A percentile compares a stretch with the other conserved stretches of the same genome.
phyloP scores from a whole-genome alignment of 2,329 filamentous ascomycete species.

The Verticillium isaacii region DNA sequence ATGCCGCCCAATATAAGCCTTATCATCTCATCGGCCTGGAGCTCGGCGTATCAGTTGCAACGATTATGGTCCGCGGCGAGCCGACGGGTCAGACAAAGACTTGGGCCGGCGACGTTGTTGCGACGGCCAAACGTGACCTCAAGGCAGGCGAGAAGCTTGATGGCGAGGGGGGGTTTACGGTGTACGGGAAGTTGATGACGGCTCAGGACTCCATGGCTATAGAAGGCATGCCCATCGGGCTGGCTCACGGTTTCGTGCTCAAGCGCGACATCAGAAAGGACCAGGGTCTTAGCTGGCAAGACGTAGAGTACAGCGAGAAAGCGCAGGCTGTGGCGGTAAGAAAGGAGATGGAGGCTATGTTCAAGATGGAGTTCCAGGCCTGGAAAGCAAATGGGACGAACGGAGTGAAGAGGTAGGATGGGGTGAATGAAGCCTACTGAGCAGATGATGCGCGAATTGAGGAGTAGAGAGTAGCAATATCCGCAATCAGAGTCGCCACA shows the following conservation, averaged over 20 bases:
- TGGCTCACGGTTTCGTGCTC: constrained; percentile 35
- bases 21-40: constrained; percentile 43
- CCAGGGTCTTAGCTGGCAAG: constrained; percentile 34
- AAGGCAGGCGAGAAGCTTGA: constrained; percentile 44
- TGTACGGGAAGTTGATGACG: constrained; percentile 37
- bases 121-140: constrained; percentile 40
- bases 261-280: constrained; percentile 35
- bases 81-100: constrained; percentile 38
- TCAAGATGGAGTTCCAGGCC: constrained; percentile 19
- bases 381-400: constrained; percentile 12
- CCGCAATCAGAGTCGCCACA: no score
- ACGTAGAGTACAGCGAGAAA: constrained; percentile 36
- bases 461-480: no score
- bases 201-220: constrained; percentile 33
- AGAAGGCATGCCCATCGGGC: constrained; percentile 34
- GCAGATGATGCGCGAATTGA: no score
- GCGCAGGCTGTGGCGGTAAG: constrained; percentile 31
- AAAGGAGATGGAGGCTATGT: constrained; percentile 37
- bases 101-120: constrained; percentile 38
- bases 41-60: constrained; percentile 36
- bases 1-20: constrained; percentile 40
- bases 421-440: background rate
- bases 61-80: constrained; percentile 39
- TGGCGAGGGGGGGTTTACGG: constrained; percentile 39
- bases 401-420: background rate